Base-by-base conservation (phyloP, 305 asterid species). In the Ajuga reptans region DNA sequence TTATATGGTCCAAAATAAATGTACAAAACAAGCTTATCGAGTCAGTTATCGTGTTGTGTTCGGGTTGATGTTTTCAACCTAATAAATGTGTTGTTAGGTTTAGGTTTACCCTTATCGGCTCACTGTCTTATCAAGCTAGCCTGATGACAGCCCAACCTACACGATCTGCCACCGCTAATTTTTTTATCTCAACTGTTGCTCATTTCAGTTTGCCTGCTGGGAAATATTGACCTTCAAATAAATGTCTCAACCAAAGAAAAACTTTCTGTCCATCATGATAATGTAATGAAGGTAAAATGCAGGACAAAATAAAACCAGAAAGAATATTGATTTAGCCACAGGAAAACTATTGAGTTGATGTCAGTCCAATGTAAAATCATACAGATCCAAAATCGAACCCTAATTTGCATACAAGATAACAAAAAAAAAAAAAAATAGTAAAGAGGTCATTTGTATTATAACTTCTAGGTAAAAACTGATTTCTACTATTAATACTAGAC, bases 401-500 rank as follows among this genome's bases (percentile, higher is more conserved):
- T 37, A 29, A 63, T 59, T 43, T 41, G 52, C 61, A 10, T 42
- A 59, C 15, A 41, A 61, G 69, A 45, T 54, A 49, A 61, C 41
- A 41, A 49, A 68, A 12, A 47, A 58, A 41, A 49, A 68, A 12
- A 47, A 58, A 31, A 29, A 16, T 33, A 0, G 33, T 51, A 42
- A 65, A 11, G 7, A 6, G 2, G 17, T 12, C 9, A 39, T 72
- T 16, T 61, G 71, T 14, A 69, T 51, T 50, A 53, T 47, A 39
- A 69, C 42, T 71, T 74, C 77, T 82, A 84, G 66, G 82, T 68
- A 16, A 21, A 72, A 64, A 47, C 69, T 73, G 9, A 82, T 47
- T 17, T 69, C 72, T 18, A 64, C 61, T 27, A 43, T 46, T 24
- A 70, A 21, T 72, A 72, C 80, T 82, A 85, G 73, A 85, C 71